Base-by-base conservation (phyloP, 2,329 filamentous ascomycete genomes). In the Paraphoma sp. region DNA sequence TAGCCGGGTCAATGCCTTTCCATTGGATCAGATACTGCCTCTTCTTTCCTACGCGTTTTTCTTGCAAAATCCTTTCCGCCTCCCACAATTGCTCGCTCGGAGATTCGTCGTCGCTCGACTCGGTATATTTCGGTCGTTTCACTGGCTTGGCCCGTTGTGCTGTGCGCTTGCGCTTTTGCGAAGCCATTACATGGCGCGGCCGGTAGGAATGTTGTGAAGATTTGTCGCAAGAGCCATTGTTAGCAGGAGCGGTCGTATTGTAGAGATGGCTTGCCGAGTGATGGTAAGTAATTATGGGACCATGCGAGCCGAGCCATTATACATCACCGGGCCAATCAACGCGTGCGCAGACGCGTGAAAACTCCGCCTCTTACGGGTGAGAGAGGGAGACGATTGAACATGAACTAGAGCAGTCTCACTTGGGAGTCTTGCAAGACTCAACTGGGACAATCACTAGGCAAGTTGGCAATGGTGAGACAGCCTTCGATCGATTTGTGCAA, bases 1-100 rank as follows among this genome's bases (percentile, higher is more conserved):
- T 84, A 2, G 63, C 57, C n/a, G 78, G 73, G 64, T 87, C 74
- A 49, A 49, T 51, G 56, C 83, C 80, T 46, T 78, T 80, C 86
- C 86, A 88, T 65, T 86, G 81, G 51, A 88, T 80, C 3, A 78
- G 68, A 62, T 87, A 89, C n/a, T 63, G 45, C 4, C 57, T 46
- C 9, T 77, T 59, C 9, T 61, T 57, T 10, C 65, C 67, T 45
- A 76, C 33, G 0, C 48, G 40, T 3, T 36, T 47, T 51, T 72
- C 62, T 5, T 63, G 53, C 0, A 68, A 45, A 28, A 73, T 71
- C 31, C 49, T 36, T 5, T 59, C 48, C 1, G 59, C 65, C 23
- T 54, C 56, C 51, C 57, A 68, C 5, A 43, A 16, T 4, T 33
- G 10, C 16, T 47, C 45, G 14, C n/a, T 42, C 31, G 41, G 40